Conservation (phyloP, 208 protist genomes). For the Angomonas deanei region DNA sequence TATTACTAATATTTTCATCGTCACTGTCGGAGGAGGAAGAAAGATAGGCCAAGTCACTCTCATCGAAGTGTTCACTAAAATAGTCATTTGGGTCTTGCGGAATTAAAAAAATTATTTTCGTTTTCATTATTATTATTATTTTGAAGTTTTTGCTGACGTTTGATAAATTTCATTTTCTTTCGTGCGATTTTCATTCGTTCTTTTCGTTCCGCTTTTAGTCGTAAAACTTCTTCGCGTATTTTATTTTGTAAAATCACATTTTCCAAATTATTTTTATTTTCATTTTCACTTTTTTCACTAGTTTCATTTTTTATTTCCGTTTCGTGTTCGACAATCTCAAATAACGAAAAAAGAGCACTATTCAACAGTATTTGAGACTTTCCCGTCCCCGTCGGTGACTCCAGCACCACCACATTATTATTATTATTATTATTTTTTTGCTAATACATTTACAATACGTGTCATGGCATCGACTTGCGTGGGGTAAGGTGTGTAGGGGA, state of each 20-base stretch:
- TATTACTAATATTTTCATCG: not conserved
- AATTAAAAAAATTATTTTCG: constrained; percentile 23
- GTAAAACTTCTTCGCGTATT: not conserved
- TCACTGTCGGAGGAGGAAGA: not conserved
- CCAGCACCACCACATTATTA: constrained; percentile 83
- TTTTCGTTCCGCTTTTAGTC: not conserved
- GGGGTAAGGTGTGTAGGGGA: constrained; percentile 75
- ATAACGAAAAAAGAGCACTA: constrained; percentile 62
- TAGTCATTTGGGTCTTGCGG: constrained; percentile 25
- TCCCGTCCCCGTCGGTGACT: constrained; percentile 94
- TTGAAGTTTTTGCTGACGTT: not conserved
- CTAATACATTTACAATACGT: constrained; percentile 24
- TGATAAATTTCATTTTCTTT: not conserved
- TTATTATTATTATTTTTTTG: not conserved
- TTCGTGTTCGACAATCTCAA: constrained; percentile 9
- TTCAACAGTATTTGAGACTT: constrained; percentile 94
- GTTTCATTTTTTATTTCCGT: not conserved
- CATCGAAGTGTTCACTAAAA: constrained; percentile 9
- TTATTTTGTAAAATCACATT: not conserved
- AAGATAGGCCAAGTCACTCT: not conserved
- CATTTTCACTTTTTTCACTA: not conserved
- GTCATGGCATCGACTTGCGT: constrained; percentile 72
- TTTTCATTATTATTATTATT: not conserved
- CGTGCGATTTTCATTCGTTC: not conserved
- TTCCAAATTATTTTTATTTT: not conserved